Evolutionary conservation across 2,329 filamentous ascomycete species (phyloP), one percentile per base, ranked within the genome.

Genomic region (Trichoderma breve): DNA sequence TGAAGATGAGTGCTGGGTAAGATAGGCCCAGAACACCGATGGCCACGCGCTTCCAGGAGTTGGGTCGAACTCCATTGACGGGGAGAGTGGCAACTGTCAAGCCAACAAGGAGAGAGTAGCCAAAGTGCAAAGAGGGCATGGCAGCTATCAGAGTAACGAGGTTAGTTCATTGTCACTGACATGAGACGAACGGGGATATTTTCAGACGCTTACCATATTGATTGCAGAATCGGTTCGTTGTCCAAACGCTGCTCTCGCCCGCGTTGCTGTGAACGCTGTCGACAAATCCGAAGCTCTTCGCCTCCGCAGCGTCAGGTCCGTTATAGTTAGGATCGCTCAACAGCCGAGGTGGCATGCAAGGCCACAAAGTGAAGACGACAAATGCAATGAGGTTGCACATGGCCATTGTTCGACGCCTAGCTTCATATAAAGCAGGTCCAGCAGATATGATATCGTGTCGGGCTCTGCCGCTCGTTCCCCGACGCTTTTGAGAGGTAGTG

Each of bases 71-170:
- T 28, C 86, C 84, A 11, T 86, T 81, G 1, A 93, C 82, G 1
- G 91, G 91, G 61, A 93, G 87, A 1, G 88, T 89, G 75, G 88
- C 87, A 71, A 93, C 86, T 4, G 91, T 93, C 14, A 93, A 81
- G 8, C 91, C 91, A 77, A 93, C 90, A 76, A 93, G 86, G 34
- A 93, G 86, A 4, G 90, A 91, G 82, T 93, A 93, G 3, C 91
- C 91, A 77, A 93, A 93, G 79, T 93, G 91, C 18, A 93, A 84
- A 0, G 89, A 92, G 1, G 91, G 91, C 91, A 93, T 93, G 8
- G 91, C 91, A 70, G 90, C 89, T 90, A 60, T 2, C 36, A 32
- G 15, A 26, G 21, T 12, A n/a, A 55, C 24, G 57, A 70, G 21
- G 60, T 69, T 57, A 72, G 68, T 51, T 36, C 28, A n/a, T 6